Evolutionary conservation across 768 basidiomycete genomes (phyloP), one percentile per base, ranked within the genome.

Genomic region (Hericium rajendrae): DNA sequence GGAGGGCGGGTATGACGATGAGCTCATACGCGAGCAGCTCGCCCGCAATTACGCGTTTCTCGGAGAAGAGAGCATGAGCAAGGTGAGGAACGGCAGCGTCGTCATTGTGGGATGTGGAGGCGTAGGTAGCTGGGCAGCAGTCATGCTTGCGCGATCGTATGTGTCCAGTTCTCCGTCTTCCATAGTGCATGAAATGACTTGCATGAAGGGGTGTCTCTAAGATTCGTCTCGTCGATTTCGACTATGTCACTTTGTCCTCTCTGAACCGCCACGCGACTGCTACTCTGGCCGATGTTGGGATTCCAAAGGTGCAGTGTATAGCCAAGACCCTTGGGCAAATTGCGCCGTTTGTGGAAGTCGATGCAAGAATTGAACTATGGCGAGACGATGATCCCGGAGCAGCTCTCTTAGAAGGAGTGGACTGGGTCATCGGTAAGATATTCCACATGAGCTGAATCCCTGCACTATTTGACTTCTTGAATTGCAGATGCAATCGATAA

Each of bases 191-290:
- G 20, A 5, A 10, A 26, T 28, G 39, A 57, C 48, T 38, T 57
- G 52, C 20, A 32, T 32, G 41, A 62, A 90, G 89, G 38, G 89
- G 90, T 26, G 77, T 92, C 20, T 80, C 84, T 24, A 83, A 79
- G 57, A 83, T 91, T 62, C 80, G 91, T 20, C 77, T 92, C n/a
- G 74, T 93, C 10, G 91, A 97, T 75, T 97, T 98, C 69, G 97
- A 98, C 80, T 85, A 94, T 62, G 94, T 97, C 61, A 94, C 94
- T 0, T 75, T 99, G 13, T 94, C 91, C 2, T 97, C 93, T 0
- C 80, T 99, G 40, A 98, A 99, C 69, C 80, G 95, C 50, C 95
- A 97, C 65, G 94, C 95, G 16, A 89, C 90, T 5, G 97, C 97
- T 9, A 78, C 78, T 2, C 78, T 90, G n/a, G 74, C 83, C 2